Conservation (phyloP, 306 rosid species). For the Elaeagnus macrophylla region DNA sequence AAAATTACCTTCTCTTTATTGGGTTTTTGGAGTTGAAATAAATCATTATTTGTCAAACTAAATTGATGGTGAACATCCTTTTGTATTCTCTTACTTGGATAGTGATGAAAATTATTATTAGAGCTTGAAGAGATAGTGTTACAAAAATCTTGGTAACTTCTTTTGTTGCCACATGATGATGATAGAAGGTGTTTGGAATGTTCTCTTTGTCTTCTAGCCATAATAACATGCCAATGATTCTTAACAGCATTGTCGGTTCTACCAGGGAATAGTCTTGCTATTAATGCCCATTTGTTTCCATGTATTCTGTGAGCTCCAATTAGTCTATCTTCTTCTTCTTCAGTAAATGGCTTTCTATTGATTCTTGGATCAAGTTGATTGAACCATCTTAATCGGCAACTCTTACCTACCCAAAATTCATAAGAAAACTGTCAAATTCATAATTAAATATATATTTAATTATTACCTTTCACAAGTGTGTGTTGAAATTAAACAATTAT, state of each 20-base stretch:
- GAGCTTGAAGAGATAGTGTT: slow-evolving; percentile 1
- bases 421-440: too few species aligned
- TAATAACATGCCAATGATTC: slow-evolving; percentile 96
- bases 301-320: slow-evolving; percentile 74
- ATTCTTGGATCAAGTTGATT: slow-evolving; percentile 94
- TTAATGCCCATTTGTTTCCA: slow-evolving; percentile 95
- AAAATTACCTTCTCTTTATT: slow-evolving; percentile 17
- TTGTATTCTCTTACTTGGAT: slow-evolving; percentile 13
- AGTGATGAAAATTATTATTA: slow-evolving; percentile 7
- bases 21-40: slow-evolving; percentile 35
- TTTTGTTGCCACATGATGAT: slow-evolving; percentile 34
- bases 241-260: slow-evolving; percentile 92
- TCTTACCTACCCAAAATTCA: slow-evolving; percentile 46
- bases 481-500: background rate
- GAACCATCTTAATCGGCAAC: slow-evolving; percentile 95
- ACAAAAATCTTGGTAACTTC: slow-evolving; percentile 39
- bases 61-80: slow-evolving; percentile 18
- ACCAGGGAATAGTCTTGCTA: slow-evolving; percentile 83
- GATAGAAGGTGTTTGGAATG: slow-evolving; percentile 40
- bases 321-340: slow-evolving; percentile 83
- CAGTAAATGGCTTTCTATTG: slow-evolving; percentile 78
- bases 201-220: slow-evolving; percentile 90
- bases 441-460: background rate
- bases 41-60: slow-evolving; percentile 22
- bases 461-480: background rate